These are phyloP conservation scores for Didymella arachidicola DNA, from an alignment of 2,329 filamentous ascomycete genomes.

Conservation along the genomic window DNA sequence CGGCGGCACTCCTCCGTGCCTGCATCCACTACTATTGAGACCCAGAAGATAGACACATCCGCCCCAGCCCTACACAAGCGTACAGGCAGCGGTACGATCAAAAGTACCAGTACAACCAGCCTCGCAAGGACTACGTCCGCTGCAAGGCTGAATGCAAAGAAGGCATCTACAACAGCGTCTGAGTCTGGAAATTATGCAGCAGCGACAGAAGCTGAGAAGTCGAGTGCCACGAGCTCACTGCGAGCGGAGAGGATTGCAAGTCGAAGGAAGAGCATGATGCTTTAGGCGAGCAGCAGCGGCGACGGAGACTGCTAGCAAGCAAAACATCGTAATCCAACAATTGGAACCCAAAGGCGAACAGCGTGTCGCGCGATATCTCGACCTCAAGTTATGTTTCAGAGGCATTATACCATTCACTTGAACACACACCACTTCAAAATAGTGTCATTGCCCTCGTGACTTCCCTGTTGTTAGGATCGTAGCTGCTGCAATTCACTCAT, in stretches of 20 bases:
- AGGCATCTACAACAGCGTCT: slow-evolving; percentile 1
- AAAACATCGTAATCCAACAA: not conserved
- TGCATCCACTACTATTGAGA: slow-evolving; percentile 19
- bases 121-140: slow-evolving; percentile 29
- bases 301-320: not conserved
- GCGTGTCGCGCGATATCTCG: slow-evolving; percentile 15
- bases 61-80: slow-evolving; percentile 38
- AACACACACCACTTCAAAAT: not conserved
- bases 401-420: slow-evolving; percentile 13
- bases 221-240: slow-evolving; percentile 30
- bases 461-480: slow-evolving; percentile 6
- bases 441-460: not conserved
- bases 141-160: slow-evolving; percentile 26
- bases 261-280: slow-evolving; percentile 54
- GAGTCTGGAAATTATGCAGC: slow-evolving; percentile 18
- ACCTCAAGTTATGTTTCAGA: slow-evolving; percentile 7
- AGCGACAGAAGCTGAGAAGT: slow-evolving; percentile 17
- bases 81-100: slow-evolving; percentile 36
- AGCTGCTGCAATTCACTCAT: slow-evolving; percentile 69
- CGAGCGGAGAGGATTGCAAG: slow-evolving; percentile 50
- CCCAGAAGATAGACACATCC: slow-evolving; percentile 26
- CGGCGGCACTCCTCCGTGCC: slow-evolving; percentile 48
- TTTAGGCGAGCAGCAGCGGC: slow-evolving; percentile 32
- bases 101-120: slow-evolving; percentile 24
- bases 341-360: not conserved